phyloP scores from a whole-genome alignment of 2,329 filamentous ascomycete genomes.

The Ascochyta clinopodiicola region DNA sequence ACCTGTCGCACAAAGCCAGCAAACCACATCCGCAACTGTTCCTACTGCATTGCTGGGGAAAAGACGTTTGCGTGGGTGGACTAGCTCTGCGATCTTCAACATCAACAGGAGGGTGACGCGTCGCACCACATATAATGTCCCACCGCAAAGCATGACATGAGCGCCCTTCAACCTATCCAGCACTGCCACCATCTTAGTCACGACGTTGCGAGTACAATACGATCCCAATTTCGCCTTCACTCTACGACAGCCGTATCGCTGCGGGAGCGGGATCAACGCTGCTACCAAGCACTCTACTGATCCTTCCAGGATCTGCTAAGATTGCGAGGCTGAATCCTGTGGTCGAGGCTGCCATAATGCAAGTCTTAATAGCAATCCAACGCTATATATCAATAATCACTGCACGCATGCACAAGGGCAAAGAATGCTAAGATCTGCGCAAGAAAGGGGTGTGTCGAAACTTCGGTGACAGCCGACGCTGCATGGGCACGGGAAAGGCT shows the following conservation, averaged over 20 bases:
- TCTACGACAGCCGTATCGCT: slow-evolving; percentile 9
- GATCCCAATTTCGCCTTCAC: slow-evolving; percentile 14
- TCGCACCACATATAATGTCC: slow-evolving; percentile 42
- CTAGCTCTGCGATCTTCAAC: slow-evolving; percentile 11
- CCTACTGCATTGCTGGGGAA: slow-evolving; percentile 1
- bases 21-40: background rate
- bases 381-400: background rate
- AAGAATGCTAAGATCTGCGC: background rate
- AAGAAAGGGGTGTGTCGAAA: slow-evolving; percentile 5
- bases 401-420: slow-evolving; percentile 1
- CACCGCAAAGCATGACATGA: slow-evolving; percentile 1
- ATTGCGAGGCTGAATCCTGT: slow-evolving; percentile 18
- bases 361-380: slow-evolving; percentile 1
- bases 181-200: slow-evolving; percentile 13
- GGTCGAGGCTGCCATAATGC: slow-evolving; percentile 9
- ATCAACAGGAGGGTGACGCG: slow-evolving; percentile 29
- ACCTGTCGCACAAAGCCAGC: slow-evolving; percentile 5
- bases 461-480: slow-evolving; percentile 8
- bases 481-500: slow-evolving; percentile 13
- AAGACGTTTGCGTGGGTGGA: background rate
- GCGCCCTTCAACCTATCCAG: background rate
- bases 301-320: slow-evolving; percentile 10
- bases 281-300: slow-evolving; percentile 14
- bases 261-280: slow-evolving; percentile 17
- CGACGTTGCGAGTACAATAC: slow-evolving; percentile 5